Conservation (phyloP, 1,284 basidiomycete genomes). For the Pterulicium gracile region DNA sequence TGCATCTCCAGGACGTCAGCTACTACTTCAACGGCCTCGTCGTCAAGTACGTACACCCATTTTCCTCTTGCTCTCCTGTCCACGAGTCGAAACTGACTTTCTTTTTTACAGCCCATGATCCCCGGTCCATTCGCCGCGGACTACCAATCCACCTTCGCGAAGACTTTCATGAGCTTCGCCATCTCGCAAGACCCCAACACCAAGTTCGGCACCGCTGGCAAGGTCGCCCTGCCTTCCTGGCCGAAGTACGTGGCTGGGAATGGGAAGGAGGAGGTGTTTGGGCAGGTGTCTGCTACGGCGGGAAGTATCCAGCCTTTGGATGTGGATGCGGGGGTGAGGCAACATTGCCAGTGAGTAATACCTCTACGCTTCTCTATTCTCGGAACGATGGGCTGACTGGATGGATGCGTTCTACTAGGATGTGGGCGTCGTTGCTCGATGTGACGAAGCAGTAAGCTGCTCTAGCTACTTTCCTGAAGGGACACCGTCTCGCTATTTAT, state of each 20-base stretch:
- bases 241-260: constrained; percentile 12
- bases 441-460: too few relatives aligned
- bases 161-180: constrained; percentile 28
- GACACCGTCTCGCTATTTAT: too few relatives aligned
- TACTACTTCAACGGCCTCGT: constrained; percentile 23
- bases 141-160: constrained; percentile 27
- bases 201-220: constrained; percentile 18
- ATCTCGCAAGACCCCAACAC: constrained; percentile 24
- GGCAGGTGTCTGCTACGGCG: constrained; percentile 16
- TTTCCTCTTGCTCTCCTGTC: too few relatives aligned
- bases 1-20: constrained; percentile 21
- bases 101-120: constrained; percentile 5
- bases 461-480: too few relatives aligned
- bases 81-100: too few relatives aligned
- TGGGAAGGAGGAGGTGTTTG: constrained; percentile 26
- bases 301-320: constrained; percentile 15
- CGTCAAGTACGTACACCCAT: too few relatives aligned
- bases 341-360: constrained; percentile 22
- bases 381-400: too few relatives aligned
- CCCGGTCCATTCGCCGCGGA: constrained; percentile 22
- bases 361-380: too few relatives aligned
- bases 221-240: constrained; percentile 22
- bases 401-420: too few relatives aligned
- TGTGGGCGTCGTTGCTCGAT: too few relatives aligned
- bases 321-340: constrained; percentile 16